Evolutionary conservation across 2,329 filamentous ascomycete species (phyloP).

Genomic region (Venturia asperata): DNA sequence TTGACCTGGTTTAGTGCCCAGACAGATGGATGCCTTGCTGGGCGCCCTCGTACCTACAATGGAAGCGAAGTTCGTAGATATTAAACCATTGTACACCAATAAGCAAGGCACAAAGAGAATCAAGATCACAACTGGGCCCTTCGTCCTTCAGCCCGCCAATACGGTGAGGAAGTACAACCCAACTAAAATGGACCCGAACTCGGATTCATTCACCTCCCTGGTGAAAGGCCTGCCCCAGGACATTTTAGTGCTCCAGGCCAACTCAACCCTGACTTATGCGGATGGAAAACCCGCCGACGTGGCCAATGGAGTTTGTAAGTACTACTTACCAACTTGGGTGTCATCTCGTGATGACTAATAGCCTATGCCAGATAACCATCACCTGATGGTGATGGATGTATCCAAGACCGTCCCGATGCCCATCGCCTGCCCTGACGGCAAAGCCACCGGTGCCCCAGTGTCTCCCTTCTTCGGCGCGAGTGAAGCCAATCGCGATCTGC

Average conservation of each 20-base stretch:
- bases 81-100: background rate
- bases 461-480: conserved; percentile 8
- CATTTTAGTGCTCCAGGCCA: background rate
- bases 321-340: no score
- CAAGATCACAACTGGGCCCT: conserved; percentile 2
- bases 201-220: background rate
- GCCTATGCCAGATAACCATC: background rate
- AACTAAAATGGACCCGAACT: conserved; percentile 4
- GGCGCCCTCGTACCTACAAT: background rate
- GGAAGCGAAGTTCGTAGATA: background rate
- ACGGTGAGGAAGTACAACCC: background rate
- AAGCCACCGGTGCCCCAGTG: background rate
- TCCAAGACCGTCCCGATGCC: background rate
- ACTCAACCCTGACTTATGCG: background rate
- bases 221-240: background rate
- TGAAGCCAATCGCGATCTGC: background rate
- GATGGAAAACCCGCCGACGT: conserved; percentile 1
- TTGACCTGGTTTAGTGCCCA: background rate
- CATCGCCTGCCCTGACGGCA: background rate
- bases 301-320: conserved; percentile 1
- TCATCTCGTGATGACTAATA: background rate
- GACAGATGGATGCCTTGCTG: background rate
- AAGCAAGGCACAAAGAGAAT: background rate
- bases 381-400: background rate
- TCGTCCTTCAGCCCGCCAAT: background rate